A percentile compares a stretch with the other conserved stretches of the same genome.
Evolutionary conservation across 371 early-diverging fungal species (phyloP).

Genomic region (Syncephalastrum racemosum): DNA sequence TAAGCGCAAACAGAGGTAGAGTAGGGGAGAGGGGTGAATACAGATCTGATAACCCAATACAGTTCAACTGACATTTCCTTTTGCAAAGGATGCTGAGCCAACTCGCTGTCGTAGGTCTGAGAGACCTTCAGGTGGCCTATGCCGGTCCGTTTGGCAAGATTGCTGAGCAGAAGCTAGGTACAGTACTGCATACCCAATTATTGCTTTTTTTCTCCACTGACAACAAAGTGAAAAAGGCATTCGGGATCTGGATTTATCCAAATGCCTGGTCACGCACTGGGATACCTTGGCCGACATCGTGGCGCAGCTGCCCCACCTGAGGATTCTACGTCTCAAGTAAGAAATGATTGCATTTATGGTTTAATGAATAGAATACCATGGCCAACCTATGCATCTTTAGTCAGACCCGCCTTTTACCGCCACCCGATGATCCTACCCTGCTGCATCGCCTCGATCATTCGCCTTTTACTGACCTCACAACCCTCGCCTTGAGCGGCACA

Average conservation of each 20-base stretch:
- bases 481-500: conserved; percentile 22
- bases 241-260: conserved; percentile 74
- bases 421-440: conserved; percentile 37
- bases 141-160: conserved; percentile 30
- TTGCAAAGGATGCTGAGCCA: conserved; percentile 34
- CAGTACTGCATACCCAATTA: background rate
- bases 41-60: no score
- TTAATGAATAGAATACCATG: background rate
- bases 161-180: conserved; percentile 21
- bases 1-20: conserved; percentile 51
- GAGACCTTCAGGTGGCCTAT: conserved; percentile 37
- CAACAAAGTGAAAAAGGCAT: conserved; percentile 30
- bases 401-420: conserved; percentile 30
- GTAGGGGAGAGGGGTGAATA: no score
- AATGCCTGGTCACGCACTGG: conserved; percentile 65
- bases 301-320: conserved; percentile 54
- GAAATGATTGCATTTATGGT: background rate
- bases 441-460: conserved; percentile 42
- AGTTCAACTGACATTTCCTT: background rate
- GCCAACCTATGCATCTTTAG: conserved; percentile 1
- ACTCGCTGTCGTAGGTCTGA: conserved; percentile 57
- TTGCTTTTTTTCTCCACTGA: background rate
- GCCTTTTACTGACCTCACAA: conserved; percentile 39
- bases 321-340: conserved; percentile 67
- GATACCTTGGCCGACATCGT: conserved; percentile 60